Conservation (phyloP, 2,329 filamentous ascomycete genomes). For the Coniochaeta sp. region DNA sequence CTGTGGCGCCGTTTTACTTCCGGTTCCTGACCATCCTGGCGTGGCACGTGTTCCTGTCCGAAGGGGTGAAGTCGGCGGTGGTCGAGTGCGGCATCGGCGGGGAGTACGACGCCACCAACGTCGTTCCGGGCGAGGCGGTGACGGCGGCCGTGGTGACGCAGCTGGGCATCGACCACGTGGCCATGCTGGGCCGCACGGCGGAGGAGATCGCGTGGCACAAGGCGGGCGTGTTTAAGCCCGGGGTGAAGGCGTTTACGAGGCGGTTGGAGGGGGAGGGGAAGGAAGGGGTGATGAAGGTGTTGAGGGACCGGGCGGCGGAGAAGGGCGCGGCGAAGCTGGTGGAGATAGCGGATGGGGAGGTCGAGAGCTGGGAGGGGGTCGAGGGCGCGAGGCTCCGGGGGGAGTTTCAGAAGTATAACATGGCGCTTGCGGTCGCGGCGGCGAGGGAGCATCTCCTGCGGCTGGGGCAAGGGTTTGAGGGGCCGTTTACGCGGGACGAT, state of each 20-base stretch:
- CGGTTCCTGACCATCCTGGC: constrained; percentile 59
- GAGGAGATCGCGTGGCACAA: constrained; percentile 69
- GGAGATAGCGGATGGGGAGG: constrained; percentile 36
- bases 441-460: constrained; percentile 34
- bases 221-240: constrained; percentile 60
- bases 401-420: constrained; percentile 52
- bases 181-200: constrained; percentile 53
- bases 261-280: constrained; percentile 11
- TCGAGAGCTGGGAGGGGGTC: constrained; percentile 37
- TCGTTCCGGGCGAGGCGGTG: background rate
- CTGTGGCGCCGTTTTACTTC: constrained; percentile 44
- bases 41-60: constrained; percentile 58
- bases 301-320: constrained; percentile 48
- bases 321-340: constrained; percentile 42
- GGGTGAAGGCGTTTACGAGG: constrained; percentile 50
- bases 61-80: constrained; percentile 55
- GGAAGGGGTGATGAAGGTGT: constrained; percentile 35
- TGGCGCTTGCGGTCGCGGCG: constrained; percentile 39
- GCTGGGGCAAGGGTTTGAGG: constrained; percentile 10
- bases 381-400: constrained; percentile 52
- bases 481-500: constrained; percentile 11
- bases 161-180: constrained; percentile 62
- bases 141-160: constrained; percentile 37
- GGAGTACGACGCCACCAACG: constrained; percentile 63
- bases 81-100: constrained; percentile 63